Evolutionary conservation across 2,329 filamentous ascomycete genomes (phyloP).

Genomic region (Verticillium isaacii): DNA sequence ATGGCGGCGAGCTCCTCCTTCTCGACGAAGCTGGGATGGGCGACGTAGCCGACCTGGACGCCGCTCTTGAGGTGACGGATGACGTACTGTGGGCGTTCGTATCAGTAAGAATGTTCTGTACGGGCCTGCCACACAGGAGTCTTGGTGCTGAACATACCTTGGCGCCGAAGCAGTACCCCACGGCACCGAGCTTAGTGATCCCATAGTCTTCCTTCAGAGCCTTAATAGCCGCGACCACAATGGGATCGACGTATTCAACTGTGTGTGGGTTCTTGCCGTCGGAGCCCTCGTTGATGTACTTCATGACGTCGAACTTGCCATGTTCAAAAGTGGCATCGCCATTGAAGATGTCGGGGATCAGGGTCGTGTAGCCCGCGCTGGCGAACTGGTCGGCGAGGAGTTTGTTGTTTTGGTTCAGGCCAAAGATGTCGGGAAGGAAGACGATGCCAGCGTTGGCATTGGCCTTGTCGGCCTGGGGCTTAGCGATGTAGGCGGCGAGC

Average conservation of each 20-base stretch:
- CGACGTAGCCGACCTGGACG: slow-evolving; percentile 66
- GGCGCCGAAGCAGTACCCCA: slow-evolving; percentile 73
- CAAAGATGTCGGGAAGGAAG: slow-evolving; percentile 43
- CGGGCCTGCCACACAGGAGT: neutral
- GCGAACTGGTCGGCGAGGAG: slow-evolving; percentile 36
- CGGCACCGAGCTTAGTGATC: slow-evolving; percentile 55
- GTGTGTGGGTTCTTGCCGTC: slow-evolving; percentile 42
- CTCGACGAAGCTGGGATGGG: slow-evolving; percentile 73
- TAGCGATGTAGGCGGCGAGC: slow-evolving; percentile 47
- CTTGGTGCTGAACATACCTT: slow-evolving; percentile 31
- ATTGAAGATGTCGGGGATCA: slow-evolving; percentile 33
- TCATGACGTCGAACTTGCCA: slow-evolving; percentile 18
- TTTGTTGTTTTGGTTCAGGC: slow-evolving; percentile 42
- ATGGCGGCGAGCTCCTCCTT: slow-evolving; percentile 62
- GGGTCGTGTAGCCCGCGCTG: slow-evolving; percentile 30
- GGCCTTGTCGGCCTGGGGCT: slow-evolving; percentile 32
- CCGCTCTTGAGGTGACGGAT: slow-evolving; percentile 58
- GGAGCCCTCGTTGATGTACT: slow-evolving; percentile 33
- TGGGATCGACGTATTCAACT: slow-evolving; percentile 24
- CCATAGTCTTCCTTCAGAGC: slow-evolving; percentile 52
- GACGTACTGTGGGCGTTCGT: slow-evolving; percentile 45
- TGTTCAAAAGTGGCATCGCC: slow-evolving; percentile 20
- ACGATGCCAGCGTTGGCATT: slow-evolving; percentile 39
- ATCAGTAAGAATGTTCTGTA: neutral
- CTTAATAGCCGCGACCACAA: slow-evolving; percentile 38